Base-by-base conservation (phyloP, 345 rosid species). In the Corchorus olitorius region DNA sequence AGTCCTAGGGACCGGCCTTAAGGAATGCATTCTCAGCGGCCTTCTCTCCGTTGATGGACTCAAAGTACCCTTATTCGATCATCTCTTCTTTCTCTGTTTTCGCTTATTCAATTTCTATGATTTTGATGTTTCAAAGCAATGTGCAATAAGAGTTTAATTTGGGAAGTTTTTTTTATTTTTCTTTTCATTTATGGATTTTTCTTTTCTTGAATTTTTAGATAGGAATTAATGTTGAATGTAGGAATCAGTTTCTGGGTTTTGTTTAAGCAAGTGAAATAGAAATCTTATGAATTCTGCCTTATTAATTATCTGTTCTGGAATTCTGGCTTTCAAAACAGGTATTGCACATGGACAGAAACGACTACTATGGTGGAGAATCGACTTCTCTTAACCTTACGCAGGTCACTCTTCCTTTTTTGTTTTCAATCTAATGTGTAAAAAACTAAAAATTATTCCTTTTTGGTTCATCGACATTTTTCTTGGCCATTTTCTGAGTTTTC, bases 21-120 rank as follows among this genome's bases (percentile, higher is more conserved):
- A 95, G 80, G 94, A 95, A 80, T 95, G 99, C 86, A 95, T 95
- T 81, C 98, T 91, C 81, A 91, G 98, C 10, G 99, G 99, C 6
- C 94, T 96, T 52, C 93, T 96, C 81, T 96, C 96, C 37, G 98
- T 91, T 56, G 87, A 91, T 84, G 99, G 98, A 54, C 97, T 92
- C 90, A 96, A 93, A 89, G 97, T 91, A 70, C 27, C 8, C 34
- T 63, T 43, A 17, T 34, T 61, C 3, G 15, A 27, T 8, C 80
- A 20, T 35, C 33, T 62, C 53, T 61, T 62, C 19, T 46, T 20
- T 58, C 15, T 67, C 78, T 50, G 5, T 46, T 48, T 67, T 58
- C 48, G 22, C 53, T 58, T 58, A n/a, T 16, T 33, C 20, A 35
- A 15, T 14, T 46, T 59, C 63, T 27, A 4, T n/a, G n/a, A 48